Percentiles rank a stretch among this genome's conserved stretches.
phyloP scores from a whole-genome alignment of 2,329 filamentous ascomycete genomes.

The Cytospora chrysosperma region DNA sequence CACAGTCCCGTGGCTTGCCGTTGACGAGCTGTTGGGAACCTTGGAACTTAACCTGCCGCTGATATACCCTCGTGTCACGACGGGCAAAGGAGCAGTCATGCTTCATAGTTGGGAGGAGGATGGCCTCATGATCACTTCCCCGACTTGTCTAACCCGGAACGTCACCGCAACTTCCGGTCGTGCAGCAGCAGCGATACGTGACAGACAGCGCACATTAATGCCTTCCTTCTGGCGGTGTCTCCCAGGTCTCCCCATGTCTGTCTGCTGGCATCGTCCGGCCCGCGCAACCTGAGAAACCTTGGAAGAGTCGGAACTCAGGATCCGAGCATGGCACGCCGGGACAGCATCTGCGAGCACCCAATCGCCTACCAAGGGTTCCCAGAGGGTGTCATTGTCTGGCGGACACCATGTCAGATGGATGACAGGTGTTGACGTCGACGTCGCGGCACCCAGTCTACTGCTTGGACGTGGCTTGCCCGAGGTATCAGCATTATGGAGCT shows the following conservation, averaged over 20 bases:
- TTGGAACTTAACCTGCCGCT: slow-evolving; percentile 1
- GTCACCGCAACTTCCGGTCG: slow-evolving; percentile 13
- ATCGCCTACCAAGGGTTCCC: background rate
- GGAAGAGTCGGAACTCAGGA: background rate
- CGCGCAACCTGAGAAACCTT: background rate
- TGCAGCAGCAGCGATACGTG: background rate
- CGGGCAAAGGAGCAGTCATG: background rate
- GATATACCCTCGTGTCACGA: background rate
- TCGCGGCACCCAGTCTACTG: background rate
- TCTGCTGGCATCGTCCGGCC: background rate
- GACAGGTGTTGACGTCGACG: background rate
- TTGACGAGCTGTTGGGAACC: background rate
- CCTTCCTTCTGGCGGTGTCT: background rate
- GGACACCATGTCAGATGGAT: background rate
- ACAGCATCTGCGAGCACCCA: slow-evolving; percentile 1
- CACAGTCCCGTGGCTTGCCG: slow-evolving; percentile 12
- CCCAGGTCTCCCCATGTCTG: background rate
- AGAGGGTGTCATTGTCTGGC: no score
- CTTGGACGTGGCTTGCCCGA: background rate
- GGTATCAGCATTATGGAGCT: background rate
- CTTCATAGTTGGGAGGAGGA: background rate
- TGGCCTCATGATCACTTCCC: background rate
- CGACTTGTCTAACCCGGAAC: background rate
- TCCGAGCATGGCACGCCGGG: background rate
- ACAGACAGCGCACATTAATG: background rate